Base-by-base conservation (phyloP, 176 grass and related monocot species). In the Metroxylon sagu region DNA sequence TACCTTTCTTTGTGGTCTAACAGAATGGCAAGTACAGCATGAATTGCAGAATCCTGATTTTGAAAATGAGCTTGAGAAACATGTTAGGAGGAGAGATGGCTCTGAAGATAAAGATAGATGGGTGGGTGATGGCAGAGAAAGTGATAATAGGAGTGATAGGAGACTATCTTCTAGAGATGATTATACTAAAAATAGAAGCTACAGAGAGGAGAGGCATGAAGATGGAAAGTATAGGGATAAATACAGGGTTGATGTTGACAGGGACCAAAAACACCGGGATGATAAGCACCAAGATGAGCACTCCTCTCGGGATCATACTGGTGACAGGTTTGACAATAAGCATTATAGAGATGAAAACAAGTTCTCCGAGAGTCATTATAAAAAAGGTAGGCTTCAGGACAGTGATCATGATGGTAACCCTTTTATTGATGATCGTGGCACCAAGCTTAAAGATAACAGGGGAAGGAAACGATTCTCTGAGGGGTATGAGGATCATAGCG, bases 211-310 rank as follows among this genome's bases (percentile, higher is more conserved):
- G 65, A 90, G 67, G 67, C 65, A 80, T 54, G 94, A 93, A 29
- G 78, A 76, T 76, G 84, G 72, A 5, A 98, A 98, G 67, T 79
- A 89, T 54, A 92, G 78, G 69, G 79, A 85, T 72, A 92, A 68
- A 72, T 79, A 85, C 70, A 81, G 80, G 77, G 83, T 78, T 70
- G 77, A 82, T 57, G 66, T 72, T 17, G 84, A 72, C 50, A 83
- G 65, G 54, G 83, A 84, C 59, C 77, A 65, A 80, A 80, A 76
- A 62, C 83, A 82, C 26, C 70, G 73, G 27, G 84, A 88, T 67
- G 85, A 88, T 25, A 77, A 74, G 72, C 60, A 62, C 75, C 50
- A 73, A 53, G 78, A 91, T 74, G 72, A 85, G 55, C 52, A 67
- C 50, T 56, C 72, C 30, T 43, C 35, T 43, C 52, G 82, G 76